These are phyloP conservation scores for Tubosaeta sp. DNA, from an alignment of 768 basidiomycete genomes.

Conservation along the genomic window DNA sequence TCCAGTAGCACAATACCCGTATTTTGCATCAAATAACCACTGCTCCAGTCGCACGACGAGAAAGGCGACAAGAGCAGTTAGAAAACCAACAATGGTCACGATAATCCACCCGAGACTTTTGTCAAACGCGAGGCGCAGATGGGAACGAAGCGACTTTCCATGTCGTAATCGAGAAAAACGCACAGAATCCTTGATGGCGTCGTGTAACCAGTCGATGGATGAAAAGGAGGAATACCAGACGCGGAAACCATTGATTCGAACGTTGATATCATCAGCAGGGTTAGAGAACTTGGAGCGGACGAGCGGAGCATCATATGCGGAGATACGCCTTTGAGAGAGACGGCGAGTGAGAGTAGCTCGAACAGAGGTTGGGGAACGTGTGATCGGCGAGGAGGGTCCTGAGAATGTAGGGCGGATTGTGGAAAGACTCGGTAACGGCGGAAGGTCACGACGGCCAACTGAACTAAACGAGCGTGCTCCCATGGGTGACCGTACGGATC, in stretches of 20 bases:
- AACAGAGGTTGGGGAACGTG: conserved; percentile 32
- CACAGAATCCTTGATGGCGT: conserved; percentile 89
- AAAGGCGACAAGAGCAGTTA: conserved; percentile 84
- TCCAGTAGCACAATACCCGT: conserved; percentile 71
- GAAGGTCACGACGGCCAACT: conserved; percentile 32
- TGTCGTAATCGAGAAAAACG: conserved; percentile 71
- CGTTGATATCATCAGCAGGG: conserved; percentile 46
- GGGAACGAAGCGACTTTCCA: conserved; percentile 66
- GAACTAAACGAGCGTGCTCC: conserved; percentile 26
- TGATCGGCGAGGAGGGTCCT: conserved; percentile 32
- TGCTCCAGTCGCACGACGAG: conserved; percentile 82
- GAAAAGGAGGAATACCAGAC: conserved; percentile 85
- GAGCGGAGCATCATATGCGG: conserved; percentile 60
- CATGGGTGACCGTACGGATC: conserved; percentile 41
- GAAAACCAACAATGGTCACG: conserved; percentile 82
- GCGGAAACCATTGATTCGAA: conserved; percentile 79
- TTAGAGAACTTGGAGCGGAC: conserved; percentile 30
- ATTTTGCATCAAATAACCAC: conserved; percentile 88
- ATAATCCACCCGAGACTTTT: conserved; percentile 85
- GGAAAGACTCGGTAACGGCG: conserved; percentile 35
- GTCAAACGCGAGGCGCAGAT: conserved; percentile 60
- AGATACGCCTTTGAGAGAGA: conserved; percentile 56
- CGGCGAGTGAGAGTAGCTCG: conserved; percentile 35
- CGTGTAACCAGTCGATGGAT: conserved; percentile 95
- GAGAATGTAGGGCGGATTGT: conserved; percentile 33